These are phyloP conservation scores for Rutstroemia sp. DNA, from an alignment of 2,329 filamentous ascomycete genomes.

Conservation along the genomic window DNA sequence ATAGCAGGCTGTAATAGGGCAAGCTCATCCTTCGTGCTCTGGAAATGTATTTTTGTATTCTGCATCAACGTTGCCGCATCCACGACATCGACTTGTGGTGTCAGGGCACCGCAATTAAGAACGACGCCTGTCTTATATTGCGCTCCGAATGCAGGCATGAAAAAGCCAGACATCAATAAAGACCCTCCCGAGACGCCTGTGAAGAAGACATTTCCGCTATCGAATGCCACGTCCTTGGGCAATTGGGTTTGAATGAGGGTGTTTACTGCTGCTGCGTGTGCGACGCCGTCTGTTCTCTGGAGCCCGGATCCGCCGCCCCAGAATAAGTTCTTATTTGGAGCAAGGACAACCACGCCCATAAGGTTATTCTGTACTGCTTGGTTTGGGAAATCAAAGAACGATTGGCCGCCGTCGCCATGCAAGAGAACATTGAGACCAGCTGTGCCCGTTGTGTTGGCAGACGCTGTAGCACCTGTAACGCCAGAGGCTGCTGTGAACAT, in stretches of 20 bases:
- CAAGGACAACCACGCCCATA: slow-evolving; percentile 68
- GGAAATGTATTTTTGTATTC: slow-evolving; percentile 47
- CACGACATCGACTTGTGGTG: slow-evolving; percentile 44
- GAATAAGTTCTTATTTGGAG: slow-evolving; percentile 47
- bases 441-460: slow-evolving; percentile 28
- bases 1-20: slow-evolving; percentile 39
- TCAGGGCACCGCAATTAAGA: slow-evolving; percentile 47
- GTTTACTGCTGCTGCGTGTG: slow-evolving; percentile 47
- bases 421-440: slow-evolving; percentile 50
- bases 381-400: slow-evolving; percentile 73
- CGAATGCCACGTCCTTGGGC: slow-evolving; percentile 46
- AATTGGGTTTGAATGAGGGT: slow-evolving; percentile 43
- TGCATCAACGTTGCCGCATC: slow-evolving; percentile 35
- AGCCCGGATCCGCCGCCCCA: slow-evolving; percentile 49
- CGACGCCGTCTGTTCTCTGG: slow-evolving; percentile 46
- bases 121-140: slow-evolving; percentile 39
- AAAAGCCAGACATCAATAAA: slow-evolving; percentile 48
- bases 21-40: slow-evolving; percentile 46
- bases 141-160: slow-evolving; percentile 42
- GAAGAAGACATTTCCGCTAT: slow-evolving; percentile 46
- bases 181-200: slow-evolving; percentile 50
- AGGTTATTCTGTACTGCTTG: slow-evolving; percentile 66
- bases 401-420: slow-evolving; percentile 52
- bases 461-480: slow-evolving; percentile 37
- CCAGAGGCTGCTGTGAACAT: slow-evolving; percentile 44